A percentile compares a stretch with the other conserved stretches of the same genome.
These are phyloP conservation scores for Ophiostoma perfectum DNA, from an alignment of 2,329 filamentous ascomycete genomes.

Conservation along the genomic window DNA sequence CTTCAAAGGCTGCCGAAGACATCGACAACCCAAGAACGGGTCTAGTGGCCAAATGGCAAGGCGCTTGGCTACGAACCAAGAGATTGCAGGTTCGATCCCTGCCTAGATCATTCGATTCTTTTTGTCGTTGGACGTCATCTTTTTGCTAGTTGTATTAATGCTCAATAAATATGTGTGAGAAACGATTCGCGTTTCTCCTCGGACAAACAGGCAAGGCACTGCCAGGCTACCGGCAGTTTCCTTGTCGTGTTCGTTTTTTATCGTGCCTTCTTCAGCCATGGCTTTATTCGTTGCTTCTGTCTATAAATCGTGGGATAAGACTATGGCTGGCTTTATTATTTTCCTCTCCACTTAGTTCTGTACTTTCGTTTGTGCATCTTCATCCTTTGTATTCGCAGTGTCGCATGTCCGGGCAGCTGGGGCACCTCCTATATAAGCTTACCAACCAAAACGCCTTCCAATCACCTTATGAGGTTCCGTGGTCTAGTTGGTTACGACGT, in stretches of 20 bases:
- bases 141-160: background rate
- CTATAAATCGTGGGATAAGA: too few species aligned
- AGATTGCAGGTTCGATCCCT: conserved; percentile 38
- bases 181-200: too few species aligned
- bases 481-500: conserved; percentile 20
- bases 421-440: background rate
- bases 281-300: too few species aligned
- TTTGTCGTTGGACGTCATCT: background rate
- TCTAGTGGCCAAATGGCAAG: conserved; percentile 34
- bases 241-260: background rate
- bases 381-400: too few species aligned
- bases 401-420: background rate
- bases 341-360: too few species aligned
- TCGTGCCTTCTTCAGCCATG: too few species aligned
- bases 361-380: too few species aligned
- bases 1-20: background rate
- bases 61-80: conserved; percentile 38
- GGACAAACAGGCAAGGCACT: too few species aligned
- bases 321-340: too few species aligned
- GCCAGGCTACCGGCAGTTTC: background rate
- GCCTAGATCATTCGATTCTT: conserved; percentile 27
- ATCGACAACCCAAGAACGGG: conserved; percentile 15
- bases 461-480: background rate
- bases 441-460: background rate
- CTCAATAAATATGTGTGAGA: too few species aligned